A percentile compares a stretch with the other conserved stretches of the same genome.
phyloP scores from a whole-genome alignment of 306 rosid genomes.

The Prunus mongolica region DNA sequence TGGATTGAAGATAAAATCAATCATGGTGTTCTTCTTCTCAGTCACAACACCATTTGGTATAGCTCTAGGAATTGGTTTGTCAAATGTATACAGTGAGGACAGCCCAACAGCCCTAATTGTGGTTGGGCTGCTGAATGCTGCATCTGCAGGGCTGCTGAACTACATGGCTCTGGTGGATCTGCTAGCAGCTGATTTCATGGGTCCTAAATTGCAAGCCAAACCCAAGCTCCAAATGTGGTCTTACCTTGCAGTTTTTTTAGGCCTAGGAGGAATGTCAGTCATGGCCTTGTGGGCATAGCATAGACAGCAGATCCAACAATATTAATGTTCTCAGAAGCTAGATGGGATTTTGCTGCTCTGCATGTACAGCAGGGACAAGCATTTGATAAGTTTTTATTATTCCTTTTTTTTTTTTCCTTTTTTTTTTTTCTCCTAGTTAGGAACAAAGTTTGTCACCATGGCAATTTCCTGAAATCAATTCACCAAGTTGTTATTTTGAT shows the following conservation, averaged over 20 bases:
- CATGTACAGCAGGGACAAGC: not conserved
- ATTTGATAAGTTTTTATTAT: not conserved
- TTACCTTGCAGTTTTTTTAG: conserved; percentile 50
- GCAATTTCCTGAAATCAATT: not conserved
- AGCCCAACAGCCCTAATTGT: conserved; percentile 56
- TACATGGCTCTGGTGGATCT: conserved; percentile 70
- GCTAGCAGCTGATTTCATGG: conserved; percentile 56
- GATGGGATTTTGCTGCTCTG: not conserved
- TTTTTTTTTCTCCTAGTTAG: not conserved
- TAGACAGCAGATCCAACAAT: not conserved
- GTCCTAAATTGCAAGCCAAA: conserved; percentile 43
- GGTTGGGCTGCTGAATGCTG: conserved; percentile 58
- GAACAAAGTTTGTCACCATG: not conserved
- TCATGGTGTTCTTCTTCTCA: conserved; percentile 59
- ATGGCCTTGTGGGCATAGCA: conserved; percentile 71
- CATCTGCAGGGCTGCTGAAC: conserved; percentile 60
- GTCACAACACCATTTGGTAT: conserved; percentile 69
- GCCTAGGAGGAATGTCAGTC: conserved; percentile 62
- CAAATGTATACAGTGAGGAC: conserved; percentile 42
- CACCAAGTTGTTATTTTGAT: not conserved
- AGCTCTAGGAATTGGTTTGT: conserved; percentile 49
- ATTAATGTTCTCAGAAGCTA: not conserved
- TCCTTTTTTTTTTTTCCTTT: not conserved
- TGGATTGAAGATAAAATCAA: conserved; percentile 32
- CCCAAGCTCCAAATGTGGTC: conserved; percentile 42